A percentile compares a stretch with the other conserved stretches of the same genome.
phyloP scores from a whole-genome alignment of 192 early-diverging fungal species.

The Entomortierella chlamydospora region DNA sequence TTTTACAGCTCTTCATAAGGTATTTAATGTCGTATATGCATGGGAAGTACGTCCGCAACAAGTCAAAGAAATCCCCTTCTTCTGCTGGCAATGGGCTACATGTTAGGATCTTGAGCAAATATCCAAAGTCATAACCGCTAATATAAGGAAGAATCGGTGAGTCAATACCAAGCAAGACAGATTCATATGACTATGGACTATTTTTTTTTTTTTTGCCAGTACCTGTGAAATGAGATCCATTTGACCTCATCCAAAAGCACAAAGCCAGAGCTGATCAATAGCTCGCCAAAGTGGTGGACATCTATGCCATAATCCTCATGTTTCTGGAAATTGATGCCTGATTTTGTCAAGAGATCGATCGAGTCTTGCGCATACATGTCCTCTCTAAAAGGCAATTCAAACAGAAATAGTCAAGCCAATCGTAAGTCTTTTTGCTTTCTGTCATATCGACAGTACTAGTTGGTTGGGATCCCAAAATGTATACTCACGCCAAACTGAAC shows the following conservation, averaged over 20 bases:
- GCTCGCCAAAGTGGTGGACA: conserved; percentile 95
- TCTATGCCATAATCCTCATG: conserved; percentile 97
- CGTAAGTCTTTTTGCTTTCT: not conserved
- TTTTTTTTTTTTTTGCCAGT: too few relatives aligned
- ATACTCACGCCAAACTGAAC: conserved; percentile 84
- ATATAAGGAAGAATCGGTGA: not conserved
- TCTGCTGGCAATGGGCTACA: conserved; percentile 91
- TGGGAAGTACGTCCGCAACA: conserved; percentile 95
- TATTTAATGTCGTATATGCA: conserved; percentile 99
- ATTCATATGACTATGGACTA: too few relatives aligned
- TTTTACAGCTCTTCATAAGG: conserved; percentile 96
- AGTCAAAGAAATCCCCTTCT: conserved; percentile 95
- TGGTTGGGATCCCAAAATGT: not conserved
- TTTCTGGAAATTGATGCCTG: conserved; percentile 97
- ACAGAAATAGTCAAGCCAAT: conserved; percentile 1
- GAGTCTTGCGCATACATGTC: conserved; percentile 99
- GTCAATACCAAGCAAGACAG: too few relatives aligned
- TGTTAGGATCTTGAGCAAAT: conserved; percentile 95
- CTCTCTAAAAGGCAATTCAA: conserved; percentile 59
- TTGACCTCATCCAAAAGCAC: conserved; percentile 94
- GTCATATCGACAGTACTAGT: not conserved
- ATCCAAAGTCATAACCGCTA: conserved; percentile 99
- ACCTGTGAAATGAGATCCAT: conserved; percentile 99
- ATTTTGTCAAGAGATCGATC: conserved; percentile 95
- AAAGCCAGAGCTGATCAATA: conserved; percentile 96